Evolutionary conservation across 805 yeast species (phyloP).

Genomic region (Candida dendrica): DNA sequence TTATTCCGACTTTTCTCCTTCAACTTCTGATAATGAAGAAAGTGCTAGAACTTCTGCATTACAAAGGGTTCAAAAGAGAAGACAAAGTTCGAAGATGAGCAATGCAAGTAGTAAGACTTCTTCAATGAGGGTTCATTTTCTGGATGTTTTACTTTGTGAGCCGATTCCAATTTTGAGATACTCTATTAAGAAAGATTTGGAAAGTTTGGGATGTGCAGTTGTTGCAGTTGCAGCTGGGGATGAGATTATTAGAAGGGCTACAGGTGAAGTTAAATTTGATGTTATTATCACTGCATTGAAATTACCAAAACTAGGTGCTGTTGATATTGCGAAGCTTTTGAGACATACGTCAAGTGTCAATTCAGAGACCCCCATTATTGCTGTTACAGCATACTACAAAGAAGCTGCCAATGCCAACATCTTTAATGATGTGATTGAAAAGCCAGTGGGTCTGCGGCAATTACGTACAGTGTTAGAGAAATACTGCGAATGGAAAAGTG

Average conservation of each 20-base stretch:
- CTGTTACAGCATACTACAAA: conserved; percentile 61
- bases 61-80: conserved; percentile 43
- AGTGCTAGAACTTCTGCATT: conserved; percentile 38
- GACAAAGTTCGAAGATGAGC: conserved; percentile 38
- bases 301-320: conserved; percentile 58
- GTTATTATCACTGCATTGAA: conserved; percentile 70
- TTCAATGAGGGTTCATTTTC: conserved; percentile 19
- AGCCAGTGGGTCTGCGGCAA: conserved; percentile 40
- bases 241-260: conserved; percentile 72
- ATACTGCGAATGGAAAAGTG: conserved; percentile 18
- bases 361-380: conserved; percentile 68
- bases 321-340: conserved; percentile 72
- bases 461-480: conserved; percentile 14
- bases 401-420: conserved; percentile 45
- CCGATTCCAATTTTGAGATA: conserved; percentile 79
- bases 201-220: conserved; percentile 70
- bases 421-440: conserved; percentile 68
- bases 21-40: conserved; percentile 63
- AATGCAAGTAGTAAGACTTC: conserved; percentile 9
- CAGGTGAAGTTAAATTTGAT: conserved; percentile 81
- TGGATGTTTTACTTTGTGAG: conserved; percentile 78
- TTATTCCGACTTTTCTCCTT: conserved; percentile 36
- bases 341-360: conserved; percentile 74
- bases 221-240: conserved; percentile 74
- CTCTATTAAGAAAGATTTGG: conserved; percentile 56